Base-by-base conservation (phyloP, 371 early-diverging fungal species). In the Apophysomyces trapeziformis region DNA sequence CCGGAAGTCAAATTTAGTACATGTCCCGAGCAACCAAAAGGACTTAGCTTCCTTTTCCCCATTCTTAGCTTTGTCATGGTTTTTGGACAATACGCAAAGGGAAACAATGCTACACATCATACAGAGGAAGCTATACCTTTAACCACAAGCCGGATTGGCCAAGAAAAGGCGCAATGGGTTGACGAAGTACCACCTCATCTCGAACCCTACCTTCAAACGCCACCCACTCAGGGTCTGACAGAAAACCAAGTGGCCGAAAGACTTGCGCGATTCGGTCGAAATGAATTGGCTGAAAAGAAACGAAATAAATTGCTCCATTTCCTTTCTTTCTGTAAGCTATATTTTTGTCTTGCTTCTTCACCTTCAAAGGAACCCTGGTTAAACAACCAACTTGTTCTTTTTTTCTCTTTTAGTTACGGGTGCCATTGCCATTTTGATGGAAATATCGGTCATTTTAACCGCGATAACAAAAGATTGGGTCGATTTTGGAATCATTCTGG, bases 391-490 rank as follows among this genome's bases (percentile, higher is more conserved):
- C 18, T 43, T 21, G 0, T 45, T 5, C 16, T 43, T 47, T 26
- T 58, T 58, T 12, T 16, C 14, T 58, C n/a, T n/a, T n/a, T 38
- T 58, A 71, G 80, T 97, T 73, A 89, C 87, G 7, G 96, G 95
- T 57, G 87, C 96, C 60, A 95, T 96, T 66, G 92, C 95, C 32
- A 92, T 88, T 81, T 82, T 96, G 45, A 91, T 96, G 68, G 94
- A 94, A 76, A 74, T 92, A 38, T 90, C 92, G 13, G 84, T 85
- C 68, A 85, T 95, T 71, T 74, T 89, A 56, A 86, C 90, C 7
- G 91, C 87, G 37, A 77, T 90, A 0, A 90, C 90, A 4, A 65
- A 83, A 67, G 90, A 92, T 66, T 92, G 92, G 92, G 69, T 91
- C 26, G 93, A 96, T 68, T 92, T 97, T 80, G 93, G 90, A 54